Conservation (phyloP, 192 early-diverging fungal genomes). For the Glomus cerebriforme region DNA sequence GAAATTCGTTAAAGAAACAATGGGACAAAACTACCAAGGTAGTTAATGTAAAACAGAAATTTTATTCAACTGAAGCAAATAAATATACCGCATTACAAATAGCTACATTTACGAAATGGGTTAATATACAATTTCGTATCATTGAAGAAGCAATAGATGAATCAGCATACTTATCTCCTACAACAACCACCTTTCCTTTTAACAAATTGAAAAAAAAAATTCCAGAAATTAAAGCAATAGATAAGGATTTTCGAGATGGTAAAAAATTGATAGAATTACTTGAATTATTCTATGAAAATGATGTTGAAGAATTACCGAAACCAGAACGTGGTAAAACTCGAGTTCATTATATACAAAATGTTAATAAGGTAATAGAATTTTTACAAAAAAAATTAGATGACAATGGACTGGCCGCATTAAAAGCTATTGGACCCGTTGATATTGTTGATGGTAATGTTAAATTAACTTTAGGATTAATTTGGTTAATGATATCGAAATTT, state of each 20-base stretch:
- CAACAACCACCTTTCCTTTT: background rate
- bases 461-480: slow-evolving; percentile 32
- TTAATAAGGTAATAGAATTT: slow-evolving; percentile 26
- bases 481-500: slow-evolving; percentile 28
- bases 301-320: slow-evolving; percentile 20
- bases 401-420: slow-evolving; percentile 15
- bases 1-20: slow-evolving; percentile 19
- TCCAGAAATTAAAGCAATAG: slow-evolving; percentile 28
- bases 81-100: slow-evolving; percentile 22
- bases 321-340: slow-evolving; percentile 30
- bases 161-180: background rate
- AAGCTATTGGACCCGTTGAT: slow-evolving; percentile 31
- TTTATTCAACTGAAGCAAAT: background rate
- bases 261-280: slow-evolving; percentile 26
- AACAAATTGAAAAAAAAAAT: background rate
- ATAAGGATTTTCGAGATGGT: slow-evolving; percentile 28
- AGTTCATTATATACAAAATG: slow-evolving; percentile 28
- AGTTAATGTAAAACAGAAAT: slow-evolving; percentile 20
- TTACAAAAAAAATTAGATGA: slow-evolving; percentile 20
- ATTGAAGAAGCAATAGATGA: background rate
- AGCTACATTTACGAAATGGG: slow-evolving; percentile 28
- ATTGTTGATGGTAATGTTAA: slow-evolving; percentile 32
- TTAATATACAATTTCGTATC: slow-evolving; percentile 30
- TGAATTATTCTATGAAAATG: background rate
- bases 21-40: slow-evolving; percentile 30